Percentiles rank a stretch among this genome's conserved stretches.
These are phyloP conservation scores for Aotearoamyces nothofagi DNA, from an alignment of 2,329 filamentous ascomycete species.

Conservation along the genomic window DNA sequence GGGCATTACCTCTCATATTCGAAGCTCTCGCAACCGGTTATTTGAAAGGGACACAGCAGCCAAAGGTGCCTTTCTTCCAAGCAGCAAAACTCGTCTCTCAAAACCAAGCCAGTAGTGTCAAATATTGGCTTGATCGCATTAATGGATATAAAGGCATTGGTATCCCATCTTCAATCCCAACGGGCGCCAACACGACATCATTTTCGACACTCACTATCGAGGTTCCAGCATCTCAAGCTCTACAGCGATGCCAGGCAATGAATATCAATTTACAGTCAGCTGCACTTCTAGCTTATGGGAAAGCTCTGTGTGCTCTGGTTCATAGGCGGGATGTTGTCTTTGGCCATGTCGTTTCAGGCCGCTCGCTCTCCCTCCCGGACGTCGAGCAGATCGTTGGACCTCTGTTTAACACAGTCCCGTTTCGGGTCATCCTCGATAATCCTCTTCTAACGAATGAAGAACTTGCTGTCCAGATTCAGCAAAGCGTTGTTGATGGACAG, in stretches of 20 bases:
- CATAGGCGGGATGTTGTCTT: constrained; percentile 50
- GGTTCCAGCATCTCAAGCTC: background rate
- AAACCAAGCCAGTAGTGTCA: too few species aligned
- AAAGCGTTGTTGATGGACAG: background rate
- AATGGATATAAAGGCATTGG: too few species aligned
- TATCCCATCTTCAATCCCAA: too few species aligned
- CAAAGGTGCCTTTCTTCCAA: too few species aligned
- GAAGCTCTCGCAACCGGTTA: too few species aligned
- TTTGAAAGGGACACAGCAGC: too few species aligned
- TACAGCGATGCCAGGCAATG: background rate
- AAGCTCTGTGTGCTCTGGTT: constrained; percentile 47
- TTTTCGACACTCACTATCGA: too few species aligned
- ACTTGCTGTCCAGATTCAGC: background rate
- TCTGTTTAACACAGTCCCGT: constrained; percentile 24
- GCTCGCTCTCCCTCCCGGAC: constrained; percentile 49
- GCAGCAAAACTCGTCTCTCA: too few species aligned
- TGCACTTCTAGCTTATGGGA: constrained; percentile 30
- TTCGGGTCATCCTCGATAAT: constrained; percentile 20
- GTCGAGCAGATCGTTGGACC: constrained; percentile 51
- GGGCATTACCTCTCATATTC: constrained; percentile 3
- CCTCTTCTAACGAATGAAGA: constrained; percentile 1
- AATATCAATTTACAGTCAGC: constrained; percentile 2
- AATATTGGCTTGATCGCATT: too few species aligned
- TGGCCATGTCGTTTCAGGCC: constrained; percentile 64
- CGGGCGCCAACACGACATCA: too few species aligned